Evolutionary conservation across 805 yeast genomes (phyloP), one percentile per base, ranked within the genome.

Genomic region (Sugiyamaella valdiviana): DNA sequence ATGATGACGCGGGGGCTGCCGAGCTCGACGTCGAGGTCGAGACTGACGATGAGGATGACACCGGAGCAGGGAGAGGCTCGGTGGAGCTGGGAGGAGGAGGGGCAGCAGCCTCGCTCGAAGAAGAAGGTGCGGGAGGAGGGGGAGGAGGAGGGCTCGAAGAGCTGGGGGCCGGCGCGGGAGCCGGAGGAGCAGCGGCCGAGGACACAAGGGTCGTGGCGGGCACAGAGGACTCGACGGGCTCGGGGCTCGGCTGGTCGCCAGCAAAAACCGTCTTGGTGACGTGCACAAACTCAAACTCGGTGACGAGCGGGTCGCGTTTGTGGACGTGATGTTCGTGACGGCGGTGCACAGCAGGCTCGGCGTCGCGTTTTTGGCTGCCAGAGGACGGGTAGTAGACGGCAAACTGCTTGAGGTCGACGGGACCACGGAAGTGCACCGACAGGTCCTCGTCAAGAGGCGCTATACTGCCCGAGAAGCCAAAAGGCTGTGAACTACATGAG

Each of bases 381-480:
- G 63, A 68, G 74, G 58, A 57, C 57, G 53, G 72, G 62, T 82
- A 81, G 75, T 90, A 93, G 48, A 87, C 96, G 67, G 90, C 97
- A 63, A 93, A 88, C 70, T 87, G 87, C 62, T 74, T 70, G 64
- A 88, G 78, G 64, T 78, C 75, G 58, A 88, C 63, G 35, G 96
- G 96, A 60, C 96, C 96, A 74, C 96, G 83, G 75, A 87, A 84
- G 68, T 88, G 95, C 51, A 88, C 81, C 32, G 95, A 82, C 53
- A 88, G 71, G 68, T 88, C 95, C 73, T 87, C 93, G 67, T 86
- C 83, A 54, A 88, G 73, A 36, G 96, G 96, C 48, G 90, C 69
- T 66, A 86, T 68, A 50, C 78, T 60, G 48, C 96, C 96, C 14
- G 82, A 73, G 74, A 88, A 84, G 26, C 48, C 39, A 37, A 26